Percentiles rank a stretch among this genome's conserved stretches.
Conservation (phyloP, 495 filamentous ascomycete genomes). For the Cenococcum geophilum region DNA sequence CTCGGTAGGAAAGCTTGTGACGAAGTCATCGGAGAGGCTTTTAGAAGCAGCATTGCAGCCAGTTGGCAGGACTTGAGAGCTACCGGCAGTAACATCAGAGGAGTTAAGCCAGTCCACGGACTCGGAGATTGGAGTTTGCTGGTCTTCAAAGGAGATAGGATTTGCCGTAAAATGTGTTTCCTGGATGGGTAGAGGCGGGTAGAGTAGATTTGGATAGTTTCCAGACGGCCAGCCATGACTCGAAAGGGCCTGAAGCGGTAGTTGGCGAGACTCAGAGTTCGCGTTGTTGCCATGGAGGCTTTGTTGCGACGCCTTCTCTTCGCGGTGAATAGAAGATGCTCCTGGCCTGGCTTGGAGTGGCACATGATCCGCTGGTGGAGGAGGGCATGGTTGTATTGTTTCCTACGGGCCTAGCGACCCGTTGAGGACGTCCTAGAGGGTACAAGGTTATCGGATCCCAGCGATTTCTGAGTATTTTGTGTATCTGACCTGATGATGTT, state of each 20-base stretch:
- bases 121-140: neutral
- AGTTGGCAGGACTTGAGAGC: too few relatives aligned
- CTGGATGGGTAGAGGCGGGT: neutral
- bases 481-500: too few relatives aligned
- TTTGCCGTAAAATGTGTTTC: neutral
- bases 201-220: neutral
- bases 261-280: neutral
- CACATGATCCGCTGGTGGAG: neutral
- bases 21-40: neutral
- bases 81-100: too few relatives aligned
- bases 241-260: neutral
- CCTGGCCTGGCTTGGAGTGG: neutral
- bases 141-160: neutral
- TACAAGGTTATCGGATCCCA: neutral
- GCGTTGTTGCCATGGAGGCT: neutral
- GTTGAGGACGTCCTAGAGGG: neutral
- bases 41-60: neutral
- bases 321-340: slow-evolving; percentile 2
- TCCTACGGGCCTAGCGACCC: slow-evolving; percentile 2
- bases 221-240: neutral
- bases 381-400: slow-evolving; percentile 1
- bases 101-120: neutral
- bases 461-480: neutral
- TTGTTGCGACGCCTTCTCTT: neutral
- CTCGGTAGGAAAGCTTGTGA: neutral